Evolutionary conservation across 2,329 filamentous ascomycete genomes (phyloP), one percentile per base, ranked within the genome.

Genomic region (Pseudopithomyces chartarum): DNA sequence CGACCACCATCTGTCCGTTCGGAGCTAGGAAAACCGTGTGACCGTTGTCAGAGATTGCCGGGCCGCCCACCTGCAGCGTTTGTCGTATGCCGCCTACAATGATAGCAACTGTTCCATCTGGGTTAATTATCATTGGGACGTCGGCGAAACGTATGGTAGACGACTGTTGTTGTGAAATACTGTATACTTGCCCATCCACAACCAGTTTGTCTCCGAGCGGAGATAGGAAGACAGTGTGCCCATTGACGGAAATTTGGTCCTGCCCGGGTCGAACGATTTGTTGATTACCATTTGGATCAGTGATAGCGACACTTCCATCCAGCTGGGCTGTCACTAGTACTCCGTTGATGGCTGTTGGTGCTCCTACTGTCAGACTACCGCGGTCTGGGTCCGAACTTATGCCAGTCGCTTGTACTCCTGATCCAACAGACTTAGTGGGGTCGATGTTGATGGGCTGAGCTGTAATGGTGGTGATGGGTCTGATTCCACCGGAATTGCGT

Each of bases 131-230:
- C n/a, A 50, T 39, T 38, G 47, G 34, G 19, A 50, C 6, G 15
- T 29, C 32, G 32, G 29, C 47, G 32, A 39, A 3, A 22, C 19
- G 17, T 20, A 50, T 22, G 10, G 45, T 48, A 12, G 45, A 15
- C 4, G 45, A 48, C 20, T 48, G 26, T 29, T 29, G 5, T 29
- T 29, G 26, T 8, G 26, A 29, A 8, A 51, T 32, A 36, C 13
- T 49, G 22, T 49, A 32, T n/a, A 49, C 46, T 49, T 49, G 46
- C 12, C 48, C 48, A 29, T 51, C 48, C 34, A 51, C 34, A 19
- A 51, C 48, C 3, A 51, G 17, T 2, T 8, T 17, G 48, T 51
- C 34, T 22, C 48, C 48, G 15, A 15, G 13, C 8, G 48, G 48
- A 39, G 34, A 40, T 32, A 44, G 20, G 38, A 43, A 44, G 38